A percentile compares a stretch with the other conserved stretches of the same genome.
phyloP scores from a whole-genome alignment of 2,329 filamentous ascomycete genomes.

The Cylindrodendrum hubeiense region DNA sequence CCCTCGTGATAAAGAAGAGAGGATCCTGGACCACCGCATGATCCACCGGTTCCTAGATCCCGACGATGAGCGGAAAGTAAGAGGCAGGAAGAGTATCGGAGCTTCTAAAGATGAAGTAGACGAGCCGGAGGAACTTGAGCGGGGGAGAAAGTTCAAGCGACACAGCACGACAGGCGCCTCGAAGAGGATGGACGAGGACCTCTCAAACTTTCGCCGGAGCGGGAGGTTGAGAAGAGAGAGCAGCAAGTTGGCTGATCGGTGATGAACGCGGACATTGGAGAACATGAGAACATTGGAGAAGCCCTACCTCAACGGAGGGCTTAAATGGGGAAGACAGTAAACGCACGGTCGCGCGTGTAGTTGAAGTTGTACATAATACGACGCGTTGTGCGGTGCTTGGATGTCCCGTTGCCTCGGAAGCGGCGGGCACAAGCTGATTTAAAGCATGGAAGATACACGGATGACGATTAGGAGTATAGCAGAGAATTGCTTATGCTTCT shows the following conservation, averaged over 20 bases:
- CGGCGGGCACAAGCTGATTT: background rate
- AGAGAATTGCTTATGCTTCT: constrained; percentile 10
- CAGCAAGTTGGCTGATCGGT: constrained; percentile 45
- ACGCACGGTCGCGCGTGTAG: too few species aligned
- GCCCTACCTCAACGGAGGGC: too few species aligned
- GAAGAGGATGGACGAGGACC: constrained; percentile 38
- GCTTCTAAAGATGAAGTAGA: constrained; percentile 42
- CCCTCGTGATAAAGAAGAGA: constrained; percentile 76
- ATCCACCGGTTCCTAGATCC: constrained; percentile 86
- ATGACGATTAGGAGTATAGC: constrained; percentile 13
- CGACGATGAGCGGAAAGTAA: constrained; percentile 72
- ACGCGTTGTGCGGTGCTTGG: constrained; percentile 7
- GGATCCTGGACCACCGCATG: constrained; percentile 85
- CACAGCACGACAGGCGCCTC: constrained; percentile 21
- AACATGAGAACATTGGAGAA: too few species aligned
- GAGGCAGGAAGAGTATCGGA: constrained; percentile 56
- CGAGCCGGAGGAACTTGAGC: constrained; percentile 40
- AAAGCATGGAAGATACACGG: constrained; percentile 3
- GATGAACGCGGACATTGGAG: too few species aligned
- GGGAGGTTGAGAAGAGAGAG: constrained; percentile 51
- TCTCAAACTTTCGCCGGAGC: constrained; percentile 48
- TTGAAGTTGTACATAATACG: background rate
- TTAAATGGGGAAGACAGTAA: too few species aligned
- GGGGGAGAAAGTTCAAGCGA: constrained; percentile 42
- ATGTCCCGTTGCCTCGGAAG: background rate